These are phyloP conservation scores for Trametes pubescens DNA, from an alignment of 1,284 basidiomycete species.

Conservation along the genomic window DNA sequence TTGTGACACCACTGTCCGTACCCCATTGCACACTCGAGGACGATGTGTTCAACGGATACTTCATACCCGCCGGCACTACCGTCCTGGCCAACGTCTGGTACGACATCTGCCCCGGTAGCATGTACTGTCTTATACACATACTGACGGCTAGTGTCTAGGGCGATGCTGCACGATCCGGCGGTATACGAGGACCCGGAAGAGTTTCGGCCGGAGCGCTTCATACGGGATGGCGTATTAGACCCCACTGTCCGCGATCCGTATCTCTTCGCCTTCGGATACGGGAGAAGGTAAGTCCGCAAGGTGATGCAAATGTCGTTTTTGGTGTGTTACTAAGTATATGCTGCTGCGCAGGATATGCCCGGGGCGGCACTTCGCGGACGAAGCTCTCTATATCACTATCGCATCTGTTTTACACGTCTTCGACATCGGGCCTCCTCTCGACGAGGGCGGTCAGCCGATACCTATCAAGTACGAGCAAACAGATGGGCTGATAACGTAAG, in stretches of 20 bases:
- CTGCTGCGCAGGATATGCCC: slow-evolving; percentile 25
- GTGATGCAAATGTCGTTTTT: not conserved
- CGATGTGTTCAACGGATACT: slow-evolving; percentile 21
- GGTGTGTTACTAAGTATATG: no score
- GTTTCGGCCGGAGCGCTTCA: slow-evolving; percentile 32
- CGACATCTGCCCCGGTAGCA: not conserved
- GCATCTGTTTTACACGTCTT: slow-evolving; percentile 19
- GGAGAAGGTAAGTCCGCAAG: slow-evolving; percentile 14
- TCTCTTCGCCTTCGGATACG: slow-evolving; percentile 34
- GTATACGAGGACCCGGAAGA: slow-evolving; percentile 24
- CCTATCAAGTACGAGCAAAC: not conserved
- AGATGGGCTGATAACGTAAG: slow-evolving; percentile 8
- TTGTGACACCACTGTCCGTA: slow-evolving; percentile 23
- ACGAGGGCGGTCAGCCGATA: slow-evolving; percentile 5
- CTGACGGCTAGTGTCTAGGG: slow-evolving; percentile 6
- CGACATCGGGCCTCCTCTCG: slow-evolving; percentile 10
- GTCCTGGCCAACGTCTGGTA: slow-evolving; percentile 26
- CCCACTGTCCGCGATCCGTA: slow-evolving; percentile 15
- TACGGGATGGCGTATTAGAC: slow-evolving; percentile 22
- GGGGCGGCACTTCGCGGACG: slow-evolving; percentile 18
- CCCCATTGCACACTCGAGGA: slow-evolving; percentile 16
- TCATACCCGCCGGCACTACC: slow-evolving; percentile 18
- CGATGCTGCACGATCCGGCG: slow-evolving; percentile 16
- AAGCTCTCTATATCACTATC: slow-evolving; percentile 10
- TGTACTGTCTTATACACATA: not conserved